Evolutionary conservation across 768 basidiomycete genomes (phyloP).

Genomic region (Obba rivulosa): DNA sequence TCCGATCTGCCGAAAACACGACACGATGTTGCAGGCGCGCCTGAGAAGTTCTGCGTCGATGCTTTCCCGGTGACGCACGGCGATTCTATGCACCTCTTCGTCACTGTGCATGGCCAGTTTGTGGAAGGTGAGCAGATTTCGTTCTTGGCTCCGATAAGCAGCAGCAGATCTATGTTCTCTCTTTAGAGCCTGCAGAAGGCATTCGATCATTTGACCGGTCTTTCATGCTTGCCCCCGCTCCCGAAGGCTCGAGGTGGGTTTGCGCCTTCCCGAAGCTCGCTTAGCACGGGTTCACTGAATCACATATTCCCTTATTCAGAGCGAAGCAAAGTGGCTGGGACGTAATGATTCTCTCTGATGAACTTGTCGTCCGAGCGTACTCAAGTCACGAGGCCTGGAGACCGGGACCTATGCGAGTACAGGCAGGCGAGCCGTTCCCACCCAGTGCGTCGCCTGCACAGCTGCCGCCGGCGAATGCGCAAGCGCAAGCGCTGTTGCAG

Average conservation of each 20-base stretch:
- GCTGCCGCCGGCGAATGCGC: conserved; percentile 21
- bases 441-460: conserved; percentile 21
- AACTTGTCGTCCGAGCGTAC: conserved; percentile 77
- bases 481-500: conserved; percentile 35
- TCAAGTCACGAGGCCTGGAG: conserved; percentile 78
- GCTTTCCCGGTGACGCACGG: conserved; percentile 72
- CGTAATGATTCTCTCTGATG: conserved; percentile 84
- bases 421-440: conserved; percentile 37
- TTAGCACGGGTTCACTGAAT: conserved; percentile 8
- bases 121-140: conserved; percentile 63
- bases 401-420: conserved; percentile 69
- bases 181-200: conserved; percentile 63
- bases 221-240: conserved; percentile 79
- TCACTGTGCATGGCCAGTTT: conserved; percentile 87
- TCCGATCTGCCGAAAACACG: conserved; percentile 65
- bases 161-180: not conserved
- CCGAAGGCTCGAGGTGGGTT: conserved; percentile 78
- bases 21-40: conserved; percentile 75
- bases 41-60: conserved; percentile 85
- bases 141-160: not conserved
- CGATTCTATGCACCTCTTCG: conserved; percentile 48
- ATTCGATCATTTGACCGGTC: conserved; percentile 91
- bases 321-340: conserved; percentile 87
- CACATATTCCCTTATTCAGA: conserved; percentile 30
- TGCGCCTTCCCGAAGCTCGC: not conserved